These are phyloP conservation scores for Pilatotrama ljubarskyi DNA, from an alignment of 768 basidiomycete species.

Conservation along the genomic window DNA sequence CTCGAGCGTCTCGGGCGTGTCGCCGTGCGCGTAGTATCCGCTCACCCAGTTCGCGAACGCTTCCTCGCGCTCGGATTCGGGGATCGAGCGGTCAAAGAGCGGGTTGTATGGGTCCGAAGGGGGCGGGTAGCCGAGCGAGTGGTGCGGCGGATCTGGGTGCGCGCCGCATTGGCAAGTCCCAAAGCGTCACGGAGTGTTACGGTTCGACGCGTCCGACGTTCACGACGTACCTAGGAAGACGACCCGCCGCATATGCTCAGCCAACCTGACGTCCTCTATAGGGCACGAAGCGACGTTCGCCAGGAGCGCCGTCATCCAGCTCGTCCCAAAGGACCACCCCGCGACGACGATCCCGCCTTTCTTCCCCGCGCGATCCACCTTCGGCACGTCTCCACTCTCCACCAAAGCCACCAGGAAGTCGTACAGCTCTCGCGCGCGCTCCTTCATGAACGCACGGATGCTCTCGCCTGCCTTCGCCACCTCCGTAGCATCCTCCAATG, in stretches of 20 bases:
- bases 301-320: neutral
- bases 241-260: neutral
- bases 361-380: neutral
- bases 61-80: neutral
- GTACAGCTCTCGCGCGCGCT: neutral
- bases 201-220: neutral
- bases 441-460: neutral
- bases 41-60: constrained; percentile 2
- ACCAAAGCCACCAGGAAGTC: neutral
- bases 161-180: neutral
- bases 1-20: constrained; percentile 13
- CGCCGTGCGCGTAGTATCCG: constrained; percentile 15
- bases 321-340: neutral
- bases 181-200: too few species aligned
- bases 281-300: neutral
- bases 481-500: too few species aligned
- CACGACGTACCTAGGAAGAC: constrained; percentile 16
- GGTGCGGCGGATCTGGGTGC: neutral
- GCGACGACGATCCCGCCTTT: neutral
- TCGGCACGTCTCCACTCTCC: neutral
- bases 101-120: neutral
- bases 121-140: constrained; percentile 3
- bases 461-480: neutral
- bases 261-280: too few species aligned
- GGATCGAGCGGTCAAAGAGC: neutral